Percentiles rank a stretch among this genome's conserved stretches.
Evolutionary conservation across 208 protist genomes (phyloP).

Genomic region (Trypanosomatidae sp.): DNA sequence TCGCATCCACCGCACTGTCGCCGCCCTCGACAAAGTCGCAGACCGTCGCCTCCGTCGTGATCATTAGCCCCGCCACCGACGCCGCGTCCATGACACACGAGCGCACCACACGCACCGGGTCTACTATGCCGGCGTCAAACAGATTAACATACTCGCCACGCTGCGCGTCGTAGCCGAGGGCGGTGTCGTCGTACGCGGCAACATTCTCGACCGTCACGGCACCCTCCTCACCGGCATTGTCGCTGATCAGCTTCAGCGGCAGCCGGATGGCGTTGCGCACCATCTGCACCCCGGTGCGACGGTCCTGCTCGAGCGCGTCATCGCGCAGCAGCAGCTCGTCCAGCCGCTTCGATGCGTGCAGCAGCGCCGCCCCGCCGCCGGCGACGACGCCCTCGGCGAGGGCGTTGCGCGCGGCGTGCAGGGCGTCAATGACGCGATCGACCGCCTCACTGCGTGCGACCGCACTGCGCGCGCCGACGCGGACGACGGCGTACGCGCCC

Average conservation of each 20-base stretch:
- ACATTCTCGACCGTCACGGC: conserved; percentile 97
- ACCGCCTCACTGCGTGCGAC: conserved; percentile 99
- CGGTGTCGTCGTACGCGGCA: conserved; percentile 68
- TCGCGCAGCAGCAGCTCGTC: conserved; percentile 83
- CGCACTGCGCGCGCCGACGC: conserved; percentile 95
- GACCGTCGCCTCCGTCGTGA: conserved; percentile 98
- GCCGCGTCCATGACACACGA: conserved; percentile 96
- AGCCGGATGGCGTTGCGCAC: conserved; percentile 79
- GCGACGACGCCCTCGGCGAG: conserved; percentile 98
- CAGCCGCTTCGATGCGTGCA: conserved; percentile 90
- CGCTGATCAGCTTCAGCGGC: conserved; percentile 91
- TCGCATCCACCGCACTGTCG: no score
- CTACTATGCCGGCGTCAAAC: conserved; percentile 98
- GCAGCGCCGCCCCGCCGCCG: conserved; percentile 95
- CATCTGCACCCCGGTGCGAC: conserved; percentile 73
- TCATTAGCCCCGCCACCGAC: conserved; percentile 97
- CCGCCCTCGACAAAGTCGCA: no score
- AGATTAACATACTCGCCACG: conserved; percentile 95
- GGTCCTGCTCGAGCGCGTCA: conserved; percentile 74
- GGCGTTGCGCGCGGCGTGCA: conserved; percentile 98
- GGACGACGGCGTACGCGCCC: conserved; percentile 90
- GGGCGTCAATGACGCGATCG: conserved; percentile 98
- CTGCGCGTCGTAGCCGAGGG: conserved; percentile 94
- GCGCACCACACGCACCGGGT: conserved; percentile 98
- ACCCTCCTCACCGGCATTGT: conserved; percentile 97